Evolutionary conservation across 305 asterid genomes (phyloP).

Genomic region (Fraxinus greggii): DNA sequence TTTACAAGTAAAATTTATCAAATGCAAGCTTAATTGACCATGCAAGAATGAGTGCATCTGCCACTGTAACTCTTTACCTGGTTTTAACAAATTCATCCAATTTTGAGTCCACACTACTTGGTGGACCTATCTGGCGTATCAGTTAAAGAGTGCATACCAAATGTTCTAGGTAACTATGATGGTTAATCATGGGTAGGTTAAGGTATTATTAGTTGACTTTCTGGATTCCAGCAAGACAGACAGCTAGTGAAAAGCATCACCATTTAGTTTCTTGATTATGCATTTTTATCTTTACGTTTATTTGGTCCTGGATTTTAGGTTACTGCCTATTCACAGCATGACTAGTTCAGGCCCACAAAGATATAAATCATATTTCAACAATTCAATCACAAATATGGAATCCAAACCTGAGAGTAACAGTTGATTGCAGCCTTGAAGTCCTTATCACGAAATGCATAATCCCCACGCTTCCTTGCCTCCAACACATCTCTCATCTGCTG

Average conservation of each 20-base stretch:
- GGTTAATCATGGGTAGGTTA: not conserved
- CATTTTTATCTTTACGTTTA: not conserved
- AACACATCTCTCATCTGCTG: constrained; percentile 62
- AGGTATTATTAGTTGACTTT: not conserved
- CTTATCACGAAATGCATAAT: constrained; percentile 56
- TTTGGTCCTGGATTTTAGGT: not conserved
- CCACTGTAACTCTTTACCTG: not conserved
- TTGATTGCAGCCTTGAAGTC: constrained; percentile 53
- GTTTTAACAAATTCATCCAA: not conserved
- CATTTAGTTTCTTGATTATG: not conserved
- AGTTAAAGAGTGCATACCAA: not conserved
- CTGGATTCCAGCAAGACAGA: constrained; percentile 2
- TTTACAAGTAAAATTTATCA: not conserved
- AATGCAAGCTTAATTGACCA: not conserved
- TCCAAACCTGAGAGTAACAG: constrained; percentile 52
- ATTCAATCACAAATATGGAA: not conserved
- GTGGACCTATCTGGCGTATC: not conserved
- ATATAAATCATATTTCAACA: not conserved
- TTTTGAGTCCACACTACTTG: not conserved
- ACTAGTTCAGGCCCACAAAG: not conserved
- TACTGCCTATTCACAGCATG: not conserved
- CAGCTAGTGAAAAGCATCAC: not conserved
- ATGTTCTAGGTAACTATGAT: not conserved
- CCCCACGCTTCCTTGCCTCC: constrained; percentile 69
- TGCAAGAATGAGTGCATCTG: not conserved